Percentiles rank a stretch among this genome's conserved stretches.
phyloP scores from a whole-genome alignment of 2,329 filamentous ascomycete species.

The Sporothrix pallida region DNA sequence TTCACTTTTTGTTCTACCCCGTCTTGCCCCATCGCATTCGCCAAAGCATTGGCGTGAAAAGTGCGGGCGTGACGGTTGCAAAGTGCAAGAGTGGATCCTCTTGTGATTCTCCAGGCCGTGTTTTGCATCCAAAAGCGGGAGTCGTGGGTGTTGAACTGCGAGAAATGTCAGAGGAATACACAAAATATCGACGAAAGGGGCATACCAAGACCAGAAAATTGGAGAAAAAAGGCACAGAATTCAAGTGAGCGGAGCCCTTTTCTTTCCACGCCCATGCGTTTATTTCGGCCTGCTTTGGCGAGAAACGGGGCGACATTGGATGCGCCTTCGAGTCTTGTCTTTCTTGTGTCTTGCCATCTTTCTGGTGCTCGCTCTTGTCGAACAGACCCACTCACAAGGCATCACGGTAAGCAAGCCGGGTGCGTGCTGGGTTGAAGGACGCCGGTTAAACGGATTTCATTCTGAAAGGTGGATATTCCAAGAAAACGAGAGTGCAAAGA shows the following conservation, averaged over 20 bases:
- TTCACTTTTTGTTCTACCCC: not conserved
- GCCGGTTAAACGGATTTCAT: conserved; percentile 25
- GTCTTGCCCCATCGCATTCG: conserved; percentile 1
- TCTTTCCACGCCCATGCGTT: not conserved
- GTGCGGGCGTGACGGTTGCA: conserved; percentile 28
- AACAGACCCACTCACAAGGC: conserved; percentile 26
- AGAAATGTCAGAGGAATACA: not conserved
- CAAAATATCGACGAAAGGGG: not conserved
- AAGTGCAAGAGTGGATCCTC: conserved; percentile 27
- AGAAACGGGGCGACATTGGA: conserved; percentile 22
- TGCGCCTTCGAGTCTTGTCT: not conserved
- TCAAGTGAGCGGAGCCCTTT: not conserved
- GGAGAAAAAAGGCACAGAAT: not conserved
- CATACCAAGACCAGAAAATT: not conserved
- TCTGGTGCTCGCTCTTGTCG: conserved; percentile 1
- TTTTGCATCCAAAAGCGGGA: not conserved
- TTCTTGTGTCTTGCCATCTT: not conserved
- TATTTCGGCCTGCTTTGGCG: conserved; percentile 25
- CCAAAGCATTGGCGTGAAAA: conserved; percentile 14
- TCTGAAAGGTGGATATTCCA: not conserved
- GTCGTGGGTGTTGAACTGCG: not conserved
- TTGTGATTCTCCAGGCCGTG: conserved; percentile 27
- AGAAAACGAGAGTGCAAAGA: not conserved
- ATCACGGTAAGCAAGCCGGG: conserved; percentile 32
- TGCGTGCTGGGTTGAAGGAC: not conserved